Evolutionary conservation across 75 land plant genomes (phyloP), one percentile per base, ranked within the genome.

Genomic region (Azolla pinnata): DNA sequence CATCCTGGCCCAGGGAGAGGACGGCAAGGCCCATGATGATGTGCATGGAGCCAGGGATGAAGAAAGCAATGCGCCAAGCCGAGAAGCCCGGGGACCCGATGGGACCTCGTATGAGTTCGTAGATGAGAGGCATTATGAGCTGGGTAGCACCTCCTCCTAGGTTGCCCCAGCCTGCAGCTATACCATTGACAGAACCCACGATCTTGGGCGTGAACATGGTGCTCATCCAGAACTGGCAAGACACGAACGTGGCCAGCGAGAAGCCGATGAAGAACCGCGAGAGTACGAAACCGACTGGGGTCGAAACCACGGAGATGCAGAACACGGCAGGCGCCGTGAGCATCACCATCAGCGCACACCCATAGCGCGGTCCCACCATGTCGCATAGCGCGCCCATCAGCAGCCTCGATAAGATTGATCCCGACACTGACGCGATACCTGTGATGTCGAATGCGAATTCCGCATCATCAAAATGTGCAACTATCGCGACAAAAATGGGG

Each of bases 191-290:
- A 1, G 74, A 59, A 9, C 92, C 92, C 52, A 86, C 80, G 29
- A 83, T 90, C 80, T 76, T 63, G 54, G 75, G 40, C 47, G 71
- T 79, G 70, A 90, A 90, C 92, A 83, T 87, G 18, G 82, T 67
- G 65, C 92, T 90, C 92, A 83, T 90, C 96, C 92, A 87, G 67
- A 65, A 90, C 68, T 86, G 85, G 74, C 87, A 83, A 2, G 96
- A 90, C 27, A 90, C 92, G 62, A 90, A 90, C 0, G 92, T 90
- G 7, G 92, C 92, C 7, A 90, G 76, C 0, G 85, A 83, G 68
- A 86, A 90, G 0, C 92, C 92, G 55, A 87, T 79, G 79, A 83
- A 62, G 70, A 87, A 90, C 5, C 92, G 67, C n/a, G 83, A 79
- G 0, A 76, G 59, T 2, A 81, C 64, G 67, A 79, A 87, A 0